A percentile compares a stretch with the other conserved stretches of the same genome.
These are phyloP conservation scores for Anthoceros angustus DNA, from an alignment of 225 moss, liverwort and hornwort genomes.

Conservation along the genomic window DNA sequence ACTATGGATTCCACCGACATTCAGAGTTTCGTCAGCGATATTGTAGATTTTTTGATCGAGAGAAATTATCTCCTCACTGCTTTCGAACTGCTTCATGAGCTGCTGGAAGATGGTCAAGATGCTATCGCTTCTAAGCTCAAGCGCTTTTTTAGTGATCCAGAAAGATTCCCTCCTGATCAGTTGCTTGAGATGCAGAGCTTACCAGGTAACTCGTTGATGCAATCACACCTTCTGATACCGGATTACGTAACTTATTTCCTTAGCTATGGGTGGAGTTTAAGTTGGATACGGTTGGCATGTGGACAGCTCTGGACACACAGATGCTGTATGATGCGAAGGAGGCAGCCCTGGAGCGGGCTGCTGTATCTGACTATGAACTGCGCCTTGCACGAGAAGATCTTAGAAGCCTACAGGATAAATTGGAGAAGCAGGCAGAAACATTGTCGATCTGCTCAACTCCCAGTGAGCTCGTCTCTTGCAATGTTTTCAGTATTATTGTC, in stretches of 20 bases:
- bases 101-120: constrained; percentile 82
- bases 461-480: background rate
- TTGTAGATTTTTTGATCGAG: constrained; percentile 72
- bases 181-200: constrained; percentile 64
- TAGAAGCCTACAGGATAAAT: constrained; percentile 66
- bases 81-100: constrained; percentile 91
- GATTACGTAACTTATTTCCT: too few species aligned
- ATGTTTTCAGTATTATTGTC: background rate
- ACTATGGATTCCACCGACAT: constrained; percentile 11
- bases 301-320: constrained; percentile 46
- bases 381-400: constrained; percentile 87
- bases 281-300: background rate
- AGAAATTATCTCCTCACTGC: constrained; percentile 78
- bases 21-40: constrained; percentile 40
- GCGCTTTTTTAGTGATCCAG: constrained; percentile 68
- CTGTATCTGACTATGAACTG: constrained; percentile 78
- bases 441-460: background rate
- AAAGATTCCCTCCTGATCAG: constrained; percentile 69
- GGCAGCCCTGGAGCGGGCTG: constrained; percentile 57
- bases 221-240: background rate
- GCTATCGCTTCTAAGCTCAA: constrained; percentile 84
- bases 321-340: constrained; percentile 71
- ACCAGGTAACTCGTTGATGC: constrained; percentile 25
- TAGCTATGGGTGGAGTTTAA: too few species aligned
- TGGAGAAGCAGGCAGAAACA: constrained; percentile 45